Percentiles rank a stretch among this genome's conserved stretches.
These are phyloP conservation scores for Mycena capillaripes DNA, from an alignment of 768 basidiomycete species.

Conservation along the genomic window DNA sequence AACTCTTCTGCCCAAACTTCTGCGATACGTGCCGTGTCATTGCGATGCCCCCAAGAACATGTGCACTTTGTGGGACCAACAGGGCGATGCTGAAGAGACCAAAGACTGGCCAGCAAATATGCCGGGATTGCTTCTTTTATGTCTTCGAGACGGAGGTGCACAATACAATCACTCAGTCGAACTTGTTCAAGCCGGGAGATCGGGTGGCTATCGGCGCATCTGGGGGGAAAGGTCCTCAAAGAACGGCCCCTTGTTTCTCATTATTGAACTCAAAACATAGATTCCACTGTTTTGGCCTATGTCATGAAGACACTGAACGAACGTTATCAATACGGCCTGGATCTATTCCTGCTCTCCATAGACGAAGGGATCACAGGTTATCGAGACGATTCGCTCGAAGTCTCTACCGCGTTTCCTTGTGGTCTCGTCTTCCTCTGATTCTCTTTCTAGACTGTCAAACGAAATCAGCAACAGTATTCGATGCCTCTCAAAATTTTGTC, in stretches of 20 bases:
- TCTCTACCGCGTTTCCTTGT: slow-evolving; percentile 15
- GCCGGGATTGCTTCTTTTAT: slow-evolving; percentile 95
- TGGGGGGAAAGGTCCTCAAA: slow-evolving; percentile 91
- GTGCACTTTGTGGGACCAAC: slow-evolving; percentile 80
- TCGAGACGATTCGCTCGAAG: slow-evolving; percentile 96
- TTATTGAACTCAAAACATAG: slow-evolving; percentile 55
- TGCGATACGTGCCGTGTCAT: background rate
- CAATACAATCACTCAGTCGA: slow-evolving; percentile 89
- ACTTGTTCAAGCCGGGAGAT: slow-evolving; percentile 90
- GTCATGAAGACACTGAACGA: slow-evolving; percentile 97
- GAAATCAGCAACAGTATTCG: slow-evolving; percentile 95
- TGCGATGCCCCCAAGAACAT: slow-evolving; percentile 84
- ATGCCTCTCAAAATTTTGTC: slow-evolving; percentile 97
- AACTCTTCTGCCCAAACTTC: background rate
- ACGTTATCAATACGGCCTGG: slow-evolving; percentile 92
- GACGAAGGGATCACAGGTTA: slow-evolving; percentile 99
- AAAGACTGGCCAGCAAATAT: slow-evolving; percentile 98
- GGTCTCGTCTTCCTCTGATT: background rate
- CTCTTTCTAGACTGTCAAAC: slow-evolving; percentile 87
- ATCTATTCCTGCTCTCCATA: slow-evolving; percentile 93
- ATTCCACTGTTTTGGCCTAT: slow-evolving; percentile 97
- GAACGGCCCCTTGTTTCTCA: background rate
- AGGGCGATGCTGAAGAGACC: slow-evolving; percentile 94
- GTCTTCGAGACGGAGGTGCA: slow-evolving; percentile 99
- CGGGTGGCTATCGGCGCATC: slow-evolving; percentile 97